Base-by-base conservation (phyloP, 345 rosid species). In the Ceriops decandra region DNA sequence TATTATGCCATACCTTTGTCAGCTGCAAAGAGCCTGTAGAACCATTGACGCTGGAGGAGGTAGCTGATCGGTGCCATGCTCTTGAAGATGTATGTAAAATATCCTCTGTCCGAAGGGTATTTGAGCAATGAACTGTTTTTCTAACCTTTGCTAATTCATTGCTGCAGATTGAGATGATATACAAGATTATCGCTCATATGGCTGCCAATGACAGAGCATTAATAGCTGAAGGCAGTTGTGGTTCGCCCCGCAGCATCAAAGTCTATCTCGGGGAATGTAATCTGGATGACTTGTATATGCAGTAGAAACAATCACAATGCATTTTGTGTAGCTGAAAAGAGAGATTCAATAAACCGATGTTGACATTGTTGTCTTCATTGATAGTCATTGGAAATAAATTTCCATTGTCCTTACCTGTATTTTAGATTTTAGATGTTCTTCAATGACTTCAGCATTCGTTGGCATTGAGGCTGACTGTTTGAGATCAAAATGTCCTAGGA, bases 11-110 rank as follows among this genome's bases (percentile, higher is more conserved):
- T 17, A 28, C 53, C 56, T 36, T 35, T 66, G 38, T 59, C 85
- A 95, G 99, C 77, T 95, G 97, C 75, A 91, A 91, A 80, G 86
- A 95, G 52, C 97, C 99, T 8, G 87, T 90, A 49, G 96, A 95
- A 76, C 93, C 95, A 35, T 69, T 95, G 88, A 89, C 89, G 13
- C 79, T 95, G 33, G 95, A 95, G 28, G 86, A 87, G 76, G 85
- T 95, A 72, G 96, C 97, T 8, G 93, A 91, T 0, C 95, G 90
- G 13, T 95, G 99, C 82, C 97, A 95, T 81, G 85, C 93, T 72
- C 82, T 88, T 1, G 86, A 90, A 80, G 86, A 91, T 58, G 99
- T 91, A 83, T 35, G 83, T 57, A 66, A 21, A 51, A 4, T 17
- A 27, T 31, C 49, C 24, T 52, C 15, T 6, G 53, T 3, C 63